These are phyloP conservation scores for Melaleuca quinquenervia DNA, from an alignment of 345 rosid species.

Conservation along the genomic window DNA sequence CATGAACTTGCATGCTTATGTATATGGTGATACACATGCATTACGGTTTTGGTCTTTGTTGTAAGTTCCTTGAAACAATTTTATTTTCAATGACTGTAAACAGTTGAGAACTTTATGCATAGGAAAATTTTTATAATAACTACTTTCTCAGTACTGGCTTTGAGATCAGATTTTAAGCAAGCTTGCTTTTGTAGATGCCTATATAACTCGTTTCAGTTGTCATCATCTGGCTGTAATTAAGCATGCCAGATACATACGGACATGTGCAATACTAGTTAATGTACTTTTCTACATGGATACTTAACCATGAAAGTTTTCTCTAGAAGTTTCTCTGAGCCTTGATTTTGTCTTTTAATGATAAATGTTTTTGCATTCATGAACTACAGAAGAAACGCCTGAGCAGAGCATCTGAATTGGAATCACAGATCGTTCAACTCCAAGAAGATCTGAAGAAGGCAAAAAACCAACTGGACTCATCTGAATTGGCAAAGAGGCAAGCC, in stretches of 20 bases:
- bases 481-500: slow-evolving; percentile 58
- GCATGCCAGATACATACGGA: not conserved
- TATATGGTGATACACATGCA: not conserved
- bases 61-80: not conserved
- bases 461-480: slow-evolving; percentile 62
- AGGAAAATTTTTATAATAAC: not conserved
- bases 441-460: slow-evolving; percentile 76
- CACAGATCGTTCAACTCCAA: slow-evolving; percentile 64
- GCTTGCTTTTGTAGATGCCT: not conserved
- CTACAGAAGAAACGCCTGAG: slow-evolving; percentile 45
- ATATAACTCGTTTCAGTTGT: not conserved
- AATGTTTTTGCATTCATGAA: slow-evolving; percentile 1
- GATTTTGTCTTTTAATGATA: not conserved
- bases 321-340: not conserved
- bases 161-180: not conserved
- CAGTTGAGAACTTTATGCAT: not conserved
- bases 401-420: slow-evolving; percentile 35
- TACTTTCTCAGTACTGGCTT: not conserved
- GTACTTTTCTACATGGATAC: not conserved
- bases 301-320: not conserved
- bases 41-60: not conserved
- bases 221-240: not conserved
- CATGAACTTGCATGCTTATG: not conserved
- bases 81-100: not conserved
- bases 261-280: not conserved